A percentile compares a stretch with the other conserved stretches of the same genome.
Evolutionary conservation across 176 grass and related monocot genomes (phyloP).

Genomic region (Ananas comosus): DNA sequence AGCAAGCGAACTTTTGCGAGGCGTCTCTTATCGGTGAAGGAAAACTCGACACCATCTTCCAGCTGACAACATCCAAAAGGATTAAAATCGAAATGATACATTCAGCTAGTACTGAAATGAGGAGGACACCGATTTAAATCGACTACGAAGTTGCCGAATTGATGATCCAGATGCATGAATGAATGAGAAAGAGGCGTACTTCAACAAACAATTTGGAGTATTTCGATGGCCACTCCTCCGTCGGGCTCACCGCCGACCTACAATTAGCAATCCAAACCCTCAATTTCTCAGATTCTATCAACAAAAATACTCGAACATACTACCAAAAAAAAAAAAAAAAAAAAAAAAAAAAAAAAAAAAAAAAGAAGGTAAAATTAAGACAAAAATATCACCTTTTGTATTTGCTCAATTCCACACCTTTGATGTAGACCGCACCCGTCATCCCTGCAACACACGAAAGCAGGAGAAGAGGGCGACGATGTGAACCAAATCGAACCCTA

Average conservation of each 20-base stretch:
- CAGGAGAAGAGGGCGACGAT: no score
- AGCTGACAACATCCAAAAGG: conserved; percentile 35
- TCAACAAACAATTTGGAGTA: conserved; percentile 82
- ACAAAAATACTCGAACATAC: no score
- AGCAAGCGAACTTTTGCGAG: conserved; percentile 82
- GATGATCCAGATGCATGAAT: not conserved
- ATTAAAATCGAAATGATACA: not conserved
- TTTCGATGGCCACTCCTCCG: conserved; percentile 91
- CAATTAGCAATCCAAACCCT: not conserved
- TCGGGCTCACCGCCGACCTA: conserved; percentile 60
- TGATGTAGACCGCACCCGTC: conserved; percentile 78
- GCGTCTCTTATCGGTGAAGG: conserved; percentile 94
- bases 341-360: no score
- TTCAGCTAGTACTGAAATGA: not conserved
- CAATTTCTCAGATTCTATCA: not conserved
- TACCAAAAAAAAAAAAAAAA: no score
- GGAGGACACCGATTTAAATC: not conserved
- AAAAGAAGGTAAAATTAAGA: no score
- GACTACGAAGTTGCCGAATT: not conserved
- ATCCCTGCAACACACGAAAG: conserved; percentile 32
- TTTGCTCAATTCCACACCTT: conserved; percentile 62
- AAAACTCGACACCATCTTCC: conserved; percentile 91
- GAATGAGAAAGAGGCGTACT: conserved; percentile 25
- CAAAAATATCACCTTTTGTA: conserved; percentile 50
- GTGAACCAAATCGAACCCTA: no score